Evolutionary conservation across 805 yeast genomes (phyloP).

Genomic region (Wickerhamiella cacticola): DNA sequence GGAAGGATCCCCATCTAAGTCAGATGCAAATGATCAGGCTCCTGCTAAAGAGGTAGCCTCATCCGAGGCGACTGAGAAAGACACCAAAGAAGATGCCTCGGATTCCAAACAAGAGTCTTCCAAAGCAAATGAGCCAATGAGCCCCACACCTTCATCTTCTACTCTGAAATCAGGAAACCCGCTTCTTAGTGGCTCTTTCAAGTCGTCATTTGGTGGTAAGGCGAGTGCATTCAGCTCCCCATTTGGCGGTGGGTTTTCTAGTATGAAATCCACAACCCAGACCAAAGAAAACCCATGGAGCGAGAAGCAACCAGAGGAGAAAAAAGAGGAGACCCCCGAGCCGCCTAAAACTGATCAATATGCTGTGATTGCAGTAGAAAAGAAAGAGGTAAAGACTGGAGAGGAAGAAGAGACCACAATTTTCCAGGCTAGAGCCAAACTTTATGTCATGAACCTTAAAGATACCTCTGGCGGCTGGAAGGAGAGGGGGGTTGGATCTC

Average conservation of each 20-base stretch:
- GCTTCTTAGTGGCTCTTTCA: constrained; percentile 12
- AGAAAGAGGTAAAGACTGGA: constrained; percentile 54
- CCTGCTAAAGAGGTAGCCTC: neutral
- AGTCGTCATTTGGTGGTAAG: constrained; percentile 13
- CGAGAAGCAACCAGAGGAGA: constrained; percentile 11
- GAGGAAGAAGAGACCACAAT: constrained; percentile 73
- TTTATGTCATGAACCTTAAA: constrained; percentile 61
- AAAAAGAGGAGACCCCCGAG: constrained; percentile 23
- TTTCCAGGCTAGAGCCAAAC: constrained; percentile 60
- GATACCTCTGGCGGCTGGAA: constrained; percentile 76
- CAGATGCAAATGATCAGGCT: neutral
- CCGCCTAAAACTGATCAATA: constrained; percentile 25
- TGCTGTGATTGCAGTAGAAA: constrained; percentile 28
- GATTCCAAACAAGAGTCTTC: neutral
- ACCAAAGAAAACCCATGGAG: constrained; percentile 5
- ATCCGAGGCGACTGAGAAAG: neutral
- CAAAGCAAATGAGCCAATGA: neutral
- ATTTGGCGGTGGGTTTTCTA: neutral
- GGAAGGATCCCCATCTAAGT: neutral
- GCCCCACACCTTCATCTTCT: neutral
- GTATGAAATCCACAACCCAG: neutral
- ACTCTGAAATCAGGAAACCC: constrained; percentile 5
- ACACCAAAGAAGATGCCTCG: neutral
- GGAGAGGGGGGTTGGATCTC: constrained; percentile 80
- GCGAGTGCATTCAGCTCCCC: neutral